Conservation (phyloP, 495 filamentous ascomycete species). For the Poronia punctata region DNA sequence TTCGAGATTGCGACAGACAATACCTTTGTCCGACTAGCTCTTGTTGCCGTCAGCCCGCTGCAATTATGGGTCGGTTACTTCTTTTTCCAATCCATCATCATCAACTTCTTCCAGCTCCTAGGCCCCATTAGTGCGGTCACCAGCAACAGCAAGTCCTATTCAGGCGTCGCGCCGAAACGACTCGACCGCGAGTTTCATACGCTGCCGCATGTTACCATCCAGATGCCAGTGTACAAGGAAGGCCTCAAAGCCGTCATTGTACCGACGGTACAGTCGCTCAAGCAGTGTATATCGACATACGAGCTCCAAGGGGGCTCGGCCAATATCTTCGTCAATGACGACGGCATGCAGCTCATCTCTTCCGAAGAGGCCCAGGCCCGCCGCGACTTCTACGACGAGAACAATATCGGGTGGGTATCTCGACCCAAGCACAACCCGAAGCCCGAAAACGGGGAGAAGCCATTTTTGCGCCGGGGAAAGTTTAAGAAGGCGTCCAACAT, state of each 20-base stretch:
- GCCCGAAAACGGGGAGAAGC: conserved; percentile 22
- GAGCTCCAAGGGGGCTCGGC: conserved; percentile 63
- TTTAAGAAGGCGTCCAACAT: conserved; percentile 74
- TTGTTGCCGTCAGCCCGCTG: conserved; percentile 38
- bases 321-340: conserved; percentile 67
- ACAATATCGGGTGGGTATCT: conserved; percentile 56
- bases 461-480: conserved; percentile 55
- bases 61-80: conserved; percentile 56
- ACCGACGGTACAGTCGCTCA: conserved; percentile 55
- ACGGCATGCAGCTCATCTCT: conserved; percentile 55
- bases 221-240: conserved; percentile 73
- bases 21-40: conserved; percentile 39
- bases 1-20: conserved; percentile 46
- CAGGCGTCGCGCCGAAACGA: conserved; percentile 44
- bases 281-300: conserved; percentile 60
- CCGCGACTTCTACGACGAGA: conserved; percentile 58
- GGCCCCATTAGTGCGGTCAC: conserved; percentile 52
- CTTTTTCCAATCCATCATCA: conserved; percentile 54
- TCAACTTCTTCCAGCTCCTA: conserved; percentile 50
- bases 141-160: conserved; percentile 55
- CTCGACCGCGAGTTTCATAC: conserved; percentile 32
- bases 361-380: conserved; percentile 49
- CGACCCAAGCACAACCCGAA: conserved; percentile 54
- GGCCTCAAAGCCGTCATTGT: conserved; percentile 55
- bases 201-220: conserved; percentile 66